Conservation (phyloP, 2,329 filamentous ascomycete genomes). For the Botryotinia narcissicola region DNA sequence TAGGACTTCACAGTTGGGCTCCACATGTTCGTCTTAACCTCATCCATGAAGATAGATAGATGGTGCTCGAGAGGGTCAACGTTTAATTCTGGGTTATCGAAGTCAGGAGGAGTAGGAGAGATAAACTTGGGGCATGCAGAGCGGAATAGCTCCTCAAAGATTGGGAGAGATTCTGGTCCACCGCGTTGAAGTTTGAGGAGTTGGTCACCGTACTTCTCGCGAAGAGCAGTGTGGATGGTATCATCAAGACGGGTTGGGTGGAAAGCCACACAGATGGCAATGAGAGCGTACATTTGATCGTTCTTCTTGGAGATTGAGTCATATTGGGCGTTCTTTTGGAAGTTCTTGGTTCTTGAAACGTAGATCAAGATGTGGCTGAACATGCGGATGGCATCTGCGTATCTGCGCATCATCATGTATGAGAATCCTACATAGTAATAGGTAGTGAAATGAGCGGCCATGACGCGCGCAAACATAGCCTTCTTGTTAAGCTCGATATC, state of each 20-base stretch:
- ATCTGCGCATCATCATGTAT: conserved; percentile 99
- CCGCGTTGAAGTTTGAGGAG: conserved; percentile 95
- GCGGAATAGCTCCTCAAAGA: conserved; percentile 98
- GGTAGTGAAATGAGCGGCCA: conserved; percentile 99
- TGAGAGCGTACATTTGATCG: conserved; percentile 99
- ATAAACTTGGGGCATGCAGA: conserved; percentile 99
- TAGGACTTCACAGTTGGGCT: conserved; percentile 98
- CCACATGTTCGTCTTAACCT: conserved; percentile 99
- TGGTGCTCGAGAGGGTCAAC: conserved; percentile 97
- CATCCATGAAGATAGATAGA: conserved; percentile 97
- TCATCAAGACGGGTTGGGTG: conserved; percentile 96
- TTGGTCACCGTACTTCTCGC: conserved; percentile 99
- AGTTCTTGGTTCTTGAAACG: conserved; percentile 98
- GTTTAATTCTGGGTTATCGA: conserved; percentile 94
- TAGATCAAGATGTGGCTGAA: conserved; percentile 99
- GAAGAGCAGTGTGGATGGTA: conserved; percentile 95
- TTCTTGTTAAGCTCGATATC: conserved; percentile 99
- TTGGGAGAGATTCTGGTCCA: conserved; percentile 88
- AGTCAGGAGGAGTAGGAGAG: conserved; percentile 93
- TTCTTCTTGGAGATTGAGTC: conserved; percentile 99
- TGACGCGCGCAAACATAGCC: conserved; percentile 98
- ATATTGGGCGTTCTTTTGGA: conserved; percentile 98
- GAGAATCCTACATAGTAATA: conserved; percentile 99
- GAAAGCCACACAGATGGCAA: conserved; percentile 98
- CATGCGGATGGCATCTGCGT: conserved; percentile 98